These are phyloP conservation scores for Aspergillus floridensis DNA, from an alignment of 2,329 filamentous ascomycete species.

Conservation along the genomic window DNA sequence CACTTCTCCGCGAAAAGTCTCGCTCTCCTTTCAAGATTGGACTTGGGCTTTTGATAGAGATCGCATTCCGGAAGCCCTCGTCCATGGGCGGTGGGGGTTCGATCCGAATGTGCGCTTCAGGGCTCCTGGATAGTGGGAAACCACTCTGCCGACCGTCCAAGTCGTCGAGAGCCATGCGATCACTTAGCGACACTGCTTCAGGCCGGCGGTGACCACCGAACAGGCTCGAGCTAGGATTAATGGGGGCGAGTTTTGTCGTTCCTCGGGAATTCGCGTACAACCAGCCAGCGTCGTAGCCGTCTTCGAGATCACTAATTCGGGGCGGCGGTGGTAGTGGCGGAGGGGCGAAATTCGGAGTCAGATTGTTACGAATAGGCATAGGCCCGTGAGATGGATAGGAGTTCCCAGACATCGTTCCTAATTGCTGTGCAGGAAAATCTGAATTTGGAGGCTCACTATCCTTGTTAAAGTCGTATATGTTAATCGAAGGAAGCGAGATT, in stretches of 20 bases:
- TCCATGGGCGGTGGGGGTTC: constrained; percentile 33
- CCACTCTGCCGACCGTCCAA: constrained; percentile 33
- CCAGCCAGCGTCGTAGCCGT: constrained; percentile 62
- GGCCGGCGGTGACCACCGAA: constrained; percentile 45
- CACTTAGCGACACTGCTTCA: constrained; percentile 32
- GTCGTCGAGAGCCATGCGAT: constrained; percentile 39
- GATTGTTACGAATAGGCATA: constrained; percentile 62
- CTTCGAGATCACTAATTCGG: constrained; percentile 55
- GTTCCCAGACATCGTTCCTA: constrained; percentile 42
- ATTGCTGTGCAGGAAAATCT: constrained; percentile 36
- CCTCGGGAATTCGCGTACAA: constrained; percentile 58
- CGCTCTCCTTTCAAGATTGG: constrained; percentile 56
- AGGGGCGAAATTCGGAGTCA: constrained; percentile 48
- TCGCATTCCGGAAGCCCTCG: constrained; percentile 35
- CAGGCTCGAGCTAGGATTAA: constrained; percentile 51
- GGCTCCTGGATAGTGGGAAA: constrained; percentile 29
- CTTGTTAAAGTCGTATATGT: constrained; percentile 40
- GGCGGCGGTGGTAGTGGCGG: constrained; percentile 67
- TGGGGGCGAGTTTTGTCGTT: constrained; percentile 48
- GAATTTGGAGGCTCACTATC: constrained; percentile 32
- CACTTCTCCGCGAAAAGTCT: constrained; percentile 57
- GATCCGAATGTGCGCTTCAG: constrained; percentile 35
- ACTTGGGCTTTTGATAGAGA: constrained; percentile 28
- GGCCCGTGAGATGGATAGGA: constrained; percentile 49
- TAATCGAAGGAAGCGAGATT: constrained; percentile 43